Evolutionary conservation across 805 yeast genomes (phyloP).

Genomic region (Ogataea haglerorum): DNA sequence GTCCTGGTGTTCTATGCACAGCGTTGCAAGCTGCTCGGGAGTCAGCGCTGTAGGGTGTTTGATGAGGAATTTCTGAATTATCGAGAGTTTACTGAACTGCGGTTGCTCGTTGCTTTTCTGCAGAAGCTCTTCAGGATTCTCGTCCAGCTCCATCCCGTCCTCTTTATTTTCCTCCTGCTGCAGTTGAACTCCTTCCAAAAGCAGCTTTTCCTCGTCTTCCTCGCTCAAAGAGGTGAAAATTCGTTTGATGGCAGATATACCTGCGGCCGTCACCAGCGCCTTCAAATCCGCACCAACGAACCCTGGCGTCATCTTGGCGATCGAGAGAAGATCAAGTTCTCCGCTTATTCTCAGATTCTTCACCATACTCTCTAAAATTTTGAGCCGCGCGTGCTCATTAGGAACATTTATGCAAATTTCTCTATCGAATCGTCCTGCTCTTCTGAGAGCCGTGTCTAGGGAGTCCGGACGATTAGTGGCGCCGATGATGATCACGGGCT

Average conservation of each 20-base stretch:
- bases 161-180: constrained; percentile 11
- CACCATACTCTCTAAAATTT: constrained; percentile 75
- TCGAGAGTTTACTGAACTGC: constrained; percentile 36
- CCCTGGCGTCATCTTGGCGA: constrained; percentile 95
- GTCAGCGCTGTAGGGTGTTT: constrained; percentile 80
- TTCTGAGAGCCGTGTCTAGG: constrained; percentile 86
- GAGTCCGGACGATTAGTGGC: constrained; percentile 98
- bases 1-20: constrained; percentile 75
- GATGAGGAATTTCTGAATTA: constrained; percentile 67
- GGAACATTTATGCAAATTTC: constrained; percentile 97
- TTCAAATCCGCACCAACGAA: constrained; percentile 97
- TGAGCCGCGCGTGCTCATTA: constrained; percentile 72
- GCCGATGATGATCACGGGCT: constrained; percentile 90
- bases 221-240: constrained; percentile 64
- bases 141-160: constrained; percentile 28
- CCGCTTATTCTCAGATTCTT: constrained; percentile 62
- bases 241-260: constrained; percentile 88
- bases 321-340: constrained; percentile 60
- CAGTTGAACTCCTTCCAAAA: constrained; percentile 16
- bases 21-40: constrained; percentile 67
- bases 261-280: constrained; percentile 92
- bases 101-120: constrained; percentile 3
- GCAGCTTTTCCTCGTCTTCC: constrained; percentile 32
- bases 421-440: constrained; percentile 96
- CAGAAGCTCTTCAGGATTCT: constrained; percentile 1